Evolutionary conservation across 2,329 filamentous ascomycete genomes (phyloP), one percentile per base, ranked within the genome.

Genomic region (Simplicillium aogashimaense): DNA sequence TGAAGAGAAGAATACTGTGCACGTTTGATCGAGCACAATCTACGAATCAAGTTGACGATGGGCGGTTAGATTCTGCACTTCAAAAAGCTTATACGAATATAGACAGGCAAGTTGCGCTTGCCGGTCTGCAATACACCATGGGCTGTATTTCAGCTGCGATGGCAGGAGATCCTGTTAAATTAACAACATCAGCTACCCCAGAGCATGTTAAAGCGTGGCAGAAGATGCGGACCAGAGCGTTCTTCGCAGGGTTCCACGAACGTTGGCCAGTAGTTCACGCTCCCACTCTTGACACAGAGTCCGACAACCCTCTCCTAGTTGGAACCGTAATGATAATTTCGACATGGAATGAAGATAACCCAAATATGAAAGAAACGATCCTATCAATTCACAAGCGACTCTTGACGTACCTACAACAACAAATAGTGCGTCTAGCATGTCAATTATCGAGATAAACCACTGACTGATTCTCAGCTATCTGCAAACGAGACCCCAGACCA

Each of bases 191-290:
- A 2, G 37, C 42, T 39, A 35, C 42, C 15, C 37, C 41, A 2
- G 39, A 32, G 10, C 45, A 13, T 17, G 45, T 30, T 37, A 51
- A 48, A 20, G 7, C 36, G 2, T 55, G 52, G 53, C 44, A 52
- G 3, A 35, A 44, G 12, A 42, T 40, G 3, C 48, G 47, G 18
- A 43, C 50, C 1, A 50, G 53, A 1, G 49, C 55, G 0, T 72
- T 66, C 29, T 56, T 69, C n/a, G 50, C 50, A 0, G 43, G 53
- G 0, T 64, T 68, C 25, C 65, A 69, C 41, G 53, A 63, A 20
- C 54, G 55, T 1, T 69, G 64, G 54, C 60, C 66, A 6, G 48
- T 66, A 2, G 46, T 70, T 4, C 64, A 66, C 43, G 53, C 50
- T 0, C 62, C 65, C 1, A 48, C 54, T 1, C 60, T 59, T 37